A percentile compares a stretch with the other conserved stretches of the same genome.
Conservation (phyloP, 1,284 basidiomycete species). For the Ustilago sp. region DNA sequence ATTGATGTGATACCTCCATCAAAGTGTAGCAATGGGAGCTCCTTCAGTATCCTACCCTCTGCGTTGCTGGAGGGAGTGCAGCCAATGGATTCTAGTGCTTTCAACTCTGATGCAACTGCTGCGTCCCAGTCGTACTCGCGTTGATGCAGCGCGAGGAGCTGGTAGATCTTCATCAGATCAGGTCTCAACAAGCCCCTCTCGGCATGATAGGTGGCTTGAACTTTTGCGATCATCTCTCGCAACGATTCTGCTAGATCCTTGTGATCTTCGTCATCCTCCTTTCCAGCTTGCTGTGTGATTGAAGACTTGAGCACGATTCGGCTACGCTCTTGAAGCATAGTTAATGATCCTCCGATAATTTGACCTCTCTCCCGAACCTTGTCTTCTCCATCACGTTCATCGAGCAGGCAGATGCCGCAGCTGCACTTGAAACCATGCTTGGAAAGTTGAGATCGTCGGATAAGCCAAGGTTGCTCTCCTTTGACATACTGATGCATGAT, state of each 20-base stretch:
- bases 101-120: constrained; percentile 34
- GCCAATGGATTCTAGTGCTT: constrained; percentile 44
- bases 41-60: constrained; percentile 27
- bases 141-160: constrained; percentile 51
- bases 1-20: constrained; percentile 59
- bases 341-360: constrained; percentile 52
- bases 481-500: constrained; percentile 68
- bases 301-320: constrained; percentile 55
- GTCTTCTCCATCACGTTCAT: constrained; percentile 57
- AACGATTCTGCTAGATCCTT: constrained; percentile 54
- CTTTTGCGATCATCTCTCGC: constrained; percentile 41
- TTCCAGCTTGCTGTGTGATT: constrained; percentile 6
- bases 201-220: constrained; percentile 56
- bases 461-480: constrained; percentile 60
- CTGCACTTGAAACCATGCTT: constrained; percentile 67
- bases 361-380: constrained; percentile 43
- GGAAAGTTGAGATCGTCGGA: constrained; percentile 57
- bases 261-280: constrained; percentile 49
- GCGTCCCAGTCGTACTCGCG: constrained; percentile 36
- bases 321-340: constrained; percentile 61
- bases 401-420: constrained; percentile 61
- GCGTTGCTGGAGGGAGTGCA: constrained; percentile 15
- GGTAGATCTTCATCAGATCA: constrained; percentile 58
- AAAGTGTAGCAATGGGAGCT: constrained; percentile 57
- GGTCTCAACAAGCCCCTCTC: constrained; percentile 49